Base-by-base conservation (phyloP, 805 yeast genomes). In the Metschnikowia borealis region DNA sequence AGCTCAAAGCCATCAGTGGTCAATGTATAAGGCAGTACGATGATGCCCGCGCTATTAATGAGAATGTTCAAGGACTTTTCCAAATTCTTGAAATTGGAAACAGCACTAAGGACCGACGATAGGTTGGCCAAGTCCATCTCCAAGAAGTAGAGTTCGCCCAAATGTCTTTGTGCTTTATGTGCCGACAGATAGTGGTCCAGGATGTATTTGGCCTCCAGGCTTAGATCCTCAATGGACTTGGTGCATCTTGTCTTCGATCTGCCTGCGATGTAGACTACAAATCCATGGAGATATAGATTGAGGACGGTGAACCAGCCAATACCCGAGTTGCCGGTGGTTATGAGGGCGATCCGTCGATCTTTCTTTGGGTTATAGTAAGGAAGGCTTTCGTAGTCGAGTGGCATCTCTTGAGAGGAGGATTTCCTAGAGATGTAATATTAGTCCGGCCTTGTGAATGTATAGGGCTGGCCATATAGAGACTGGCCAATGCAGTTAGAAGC, bases 321-420 rank as follows among this genome's bases (percentile, higher is more conserved):
- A 0, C 96, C 96, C 49, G 85, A 78, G 58, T 84, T 86, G 5
- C 94, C 95, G 1, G 96, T 95, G 0, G 94, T 84, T 31, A 89
- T 81, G 6, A 89, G 69, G 2, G 88, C 90, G 3, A 86, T 83
- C 50, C 82, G 75, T 40, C 87, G 73, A 26, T 78, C 80, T 2
- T 54, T 54, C 1, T 57, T 53, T 0, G 90, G 90, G 56, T 86
- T 71, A 56, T 72, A 67, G 64, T 83, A 87, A 0, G 94, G 91
- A 29, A 84, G 66, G 1, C 68, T 54, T 17, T 37, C 40, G 34
- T 50, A 39, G 38, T 53, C 49, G 38, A 53, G 46, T n/a, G 47
- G 37, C 55, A 49, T 52, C 21, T 26, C 21, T n/a, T 39, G 7
- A 37, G 34, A 20, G 18, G 34, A 39, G 17, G 43, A 39, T n/a